Evolutionary conservation across 1,139 yeast genomes (phyloP), one percentile per base, ranked within the genome.

Genomic region (Suhomyces guaymorum): DNA sequence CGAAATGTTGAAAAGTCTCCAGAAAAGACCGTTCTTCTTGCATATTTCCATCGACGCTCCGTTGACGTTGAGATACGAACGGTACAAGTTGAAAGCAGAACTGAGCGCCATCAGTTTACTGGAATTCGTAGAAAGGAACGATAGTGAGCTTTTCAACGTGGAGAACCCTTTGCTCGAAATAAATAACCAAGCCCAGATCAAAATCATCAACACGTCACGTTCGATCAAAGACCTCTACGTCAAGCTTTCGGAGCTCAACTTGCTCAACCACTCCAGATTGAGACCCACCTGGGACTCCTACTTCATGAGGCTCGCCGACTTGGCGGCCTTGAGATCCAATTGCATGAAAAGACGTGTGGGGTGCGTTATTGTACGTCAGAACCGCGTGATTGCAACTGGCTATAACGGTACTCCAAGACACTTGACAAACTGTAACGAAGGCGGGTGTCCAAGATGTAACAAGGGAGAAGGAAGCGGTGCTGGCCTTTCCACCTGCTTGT

Each of bases 281-380:
- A 70, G 99, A 37, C 99, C 99, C 1, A 75, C 82, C 3, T 92
- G 99, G 99, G 98, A 92, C 57, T 76, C 92, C 1, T 92, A 92
- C 55, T 92, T 92, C 57, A 92, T 92, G 97, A 69, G 82, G 30
- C 64, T 92, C 39, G 97, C 98, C 0, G 90, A 87, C 47, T 71
- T 94, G 50, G 98, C 98, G 0, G 96, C 98, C 0, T 70, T 82
- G 35, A 68, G 99, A 46, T 82, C 95, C 22, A 94, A 92, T 50
- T 94, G 98, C 63, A 94, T 92, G 98, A 94, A 92, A 58, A 71
- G 98, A 39, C 72, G 96, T 40, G 98, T 92, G 1, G 98, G 98
- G 0, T 90, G 97, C 59, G 97, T 94, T 3, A 76, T 92, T 19
- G 97, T 88, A 1, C 73, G 90, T 35, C 94, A 87, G 36, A 80